These are phyloP conservation scores for Cercospora nicotianae DNA, from an alignment of 2,329 filamentous ascomycete genomes.

Conservation along the genomic window DNA sequence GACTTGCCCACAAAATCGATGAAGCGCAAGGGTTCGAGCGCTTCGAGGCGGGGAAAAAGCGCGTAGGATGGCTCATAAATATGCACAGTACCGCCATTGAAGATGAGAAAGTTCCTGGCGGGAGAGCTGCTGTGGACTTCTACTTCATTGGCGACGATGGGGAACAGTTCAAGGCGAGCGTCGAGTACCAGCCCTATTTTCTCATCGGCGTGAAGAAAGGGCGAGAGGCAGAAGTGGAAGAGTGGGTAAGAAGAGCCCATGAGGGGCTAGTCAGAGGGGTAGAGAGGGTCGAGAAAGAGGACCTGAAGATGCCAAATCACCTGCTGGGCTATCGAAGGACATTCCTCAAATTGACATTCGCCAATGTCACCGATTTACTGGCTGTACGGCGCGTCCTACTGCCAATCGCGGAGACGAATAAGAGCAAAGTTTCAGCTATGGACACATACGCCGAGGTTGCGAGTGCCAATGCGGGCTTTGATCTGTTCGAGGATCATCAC, in stretches of 20 bases:
- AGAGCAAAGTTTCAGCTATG: slow-evolving; percentile 93
- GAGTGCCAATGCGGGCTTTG: slow-evolving; percentile 79
- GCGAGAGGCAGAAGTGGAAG: slow-evolving; percentile 88
- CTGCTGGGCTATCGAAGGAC: slow-evolving; percentile 85
- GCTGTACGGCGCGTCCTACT: slow-evolving; percentile 80
- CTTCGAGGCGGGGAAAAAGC: slow-evolving; percentile 83
- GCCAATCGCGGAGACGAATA: slow-evolving; percentile 94
- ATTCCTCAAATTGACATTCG: slow-evolving; percentile 82
- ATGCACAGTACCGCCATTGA: slow-evolving; percentile 86
- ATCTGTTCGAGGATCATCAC: slow-evolving; percentile 79
- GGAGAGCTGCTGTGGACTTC: slow-evolving; percentile 87
- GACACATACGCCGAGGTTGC: slow-evolving; percentile 97
- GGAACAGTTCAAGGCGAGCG: slow-evolving; percentile 88
- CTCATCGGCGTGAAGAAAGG: slow-evolving; percentile 85
- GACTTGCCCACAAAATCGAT: slow-evolving; percentile 84
- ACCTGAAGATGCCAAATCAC: slow-evolving; percentile 80
- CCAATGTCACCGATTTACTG: slow-evolving; percentile 82
- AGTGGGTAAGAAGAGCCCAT: slow-evolving; percentile 79
- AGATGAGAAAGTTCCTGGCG: slow-evolving; percentile 79
- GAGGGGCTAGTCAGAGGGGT: slow-evolving; percentile 81
- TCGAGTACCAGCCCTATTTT: slow-evolving; percentile 97
- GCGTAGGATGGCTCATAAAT: slow-evolving; percentile 91
- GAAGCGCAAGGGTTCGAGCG: slow-evolving; percentile 91
- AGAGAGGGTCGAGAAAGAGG: slow-evolving; percentile 82
- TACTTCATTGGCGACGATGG: slow-evolving; percentile 94